A percentile compares a stretch with the other conserved stretches of the same genome.
Evolutionary conservation across 2,329 filamentous ascomycete genomes (phyloP).

Genomic region (Bimuria novae-zelandiae): DNA sequence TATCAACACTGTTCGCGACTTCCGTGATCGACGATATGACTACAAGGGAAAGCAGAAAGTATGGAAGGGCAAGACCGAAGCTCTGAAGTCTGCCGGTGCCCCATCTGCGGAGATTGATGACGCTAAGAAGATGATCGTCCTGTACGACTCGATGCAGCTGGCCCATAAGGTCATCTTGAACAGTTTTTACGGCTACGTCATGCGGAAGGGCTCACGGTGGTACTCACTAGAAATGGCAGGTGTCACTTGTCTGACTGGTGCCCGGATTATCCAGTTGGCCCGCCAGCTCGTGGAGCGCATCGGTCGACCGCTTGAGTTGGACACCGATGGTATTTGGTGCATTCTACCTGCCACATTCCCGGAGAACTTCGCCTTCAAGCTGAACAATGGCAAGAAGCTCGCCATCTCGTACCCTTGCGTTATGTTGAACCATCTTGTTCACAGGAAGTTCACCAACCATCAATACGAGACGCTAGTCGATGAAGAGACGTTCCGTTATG

Average conservation of each 20-base stretch:
- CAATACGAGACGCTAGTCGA: slow-evolving; percentile 93
- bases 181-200: slow-evolving; percentile 98
- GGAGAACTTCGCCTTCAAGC: slow-evolving; percentile 91
- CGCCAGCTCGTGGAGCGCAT: slow-evolving; percentile 91
- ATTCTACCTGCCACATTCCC: slow-evolving; percentile 96
- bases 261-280: slow-evolving; percentile 95
- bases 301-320: slow-evolving; percentile 87
- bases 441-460: slow-evolving; percentile 92
- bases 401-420: slow-evolving; percentile 97
- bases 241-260: slow-evolving; percentile 94
- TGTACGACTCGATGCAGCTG: slow-evolving; percentile 94
- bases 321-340: slow-evolving; percentile 99
- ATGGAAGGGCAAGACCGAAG: slow-evolving; percentile 96
- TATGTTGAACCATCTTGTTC: slow-evolving; percentile 98
- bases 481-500: slow-evolving; percentile 79
- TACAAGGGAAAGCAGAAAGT: slow-evolving; percentile 98
- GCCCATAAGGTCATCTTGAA: slow-evolving; percentile 99
- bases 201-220: slow-evolving; percentile 98
- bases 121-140: slow-evolving; percentile 97
- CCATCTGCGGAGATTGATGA: slow-evolving; percentile 78
- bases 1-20: slow-evolving; percentile 92
- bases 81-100: slow-evolving; percentile 82
- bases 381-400: slow-evolving; percentile 95
- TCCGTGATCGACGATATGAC: slow-evolving; percentile 95
- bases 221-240: slow-evolving; percentile 99